phyloP scores from a whole-genome alignment of 768 basidiomycete genomes.

The Candolleomyces efflorescens region DNA sequence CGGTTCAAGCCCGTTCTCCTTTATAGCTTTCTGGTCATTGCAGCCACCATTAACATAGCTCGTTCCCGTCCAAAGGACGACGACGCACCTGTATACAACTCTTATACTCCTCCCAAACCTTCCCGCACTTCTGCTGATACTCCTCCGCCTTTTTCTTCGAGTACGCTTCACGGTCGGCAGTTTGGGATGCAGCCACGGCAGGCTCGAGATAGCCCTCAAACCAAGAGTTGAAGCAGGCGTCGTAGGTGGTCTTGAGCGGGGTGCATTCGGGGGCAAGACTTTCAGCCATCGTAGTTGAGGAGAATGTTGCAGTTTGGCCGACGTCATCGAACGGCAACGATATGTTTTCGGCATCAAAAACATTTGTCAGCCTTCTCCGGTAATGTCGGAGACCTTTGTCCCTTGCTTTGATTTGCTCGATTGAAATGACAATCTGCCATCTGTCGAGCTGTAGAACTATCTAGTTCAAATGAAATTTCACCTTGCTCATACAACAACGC shows the following conservation, averaged over 20 bases:
- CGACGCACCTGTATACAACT: constrained; percentile 74
- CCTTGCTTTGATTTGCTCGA: too few relatives aligned
- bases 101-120: constrained; percentile 76
- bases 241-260: constrained; percentile 83
- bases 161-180: constrained; percentile 51
- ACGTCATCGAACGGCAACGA: too few relatives aligned
- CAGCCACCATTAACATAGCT: background rate
- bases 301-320: too few relatives aligned
- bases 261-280: constrained; percentile 86
- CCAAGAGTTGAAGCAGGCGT: constrained; percentile 96
- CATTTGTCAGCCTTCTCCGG: too few relatives aligned
- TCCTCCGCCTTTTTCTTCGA: constrained; percentile 81
- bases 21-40: constrained; percentile 72
- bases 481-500: too few relatives aligned
- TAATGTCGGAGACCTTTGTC: too few relatives aligned
- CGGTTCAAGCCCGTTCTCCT: constrained; percentile 70
- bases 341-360: too few relatives aligned
- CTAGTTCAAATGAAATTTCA: too few relatives aligned
- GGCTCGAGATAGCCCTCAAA: constrained; percentile 96
- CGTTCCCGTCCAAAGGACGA: background rate
- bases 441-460: too few relatives aligned
- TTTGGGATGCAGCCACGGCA: constrained; percentile 42
- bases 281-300: too few relatives aligned
- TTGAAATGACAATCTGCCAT: too few relatives aligned
- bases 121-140: constrained; percentile 83